These are phyloP conservation scores for Malassezia equina DNA, from an alignment of 1,284 basidiomycete species.

Conservation along the genomic window DNA sequence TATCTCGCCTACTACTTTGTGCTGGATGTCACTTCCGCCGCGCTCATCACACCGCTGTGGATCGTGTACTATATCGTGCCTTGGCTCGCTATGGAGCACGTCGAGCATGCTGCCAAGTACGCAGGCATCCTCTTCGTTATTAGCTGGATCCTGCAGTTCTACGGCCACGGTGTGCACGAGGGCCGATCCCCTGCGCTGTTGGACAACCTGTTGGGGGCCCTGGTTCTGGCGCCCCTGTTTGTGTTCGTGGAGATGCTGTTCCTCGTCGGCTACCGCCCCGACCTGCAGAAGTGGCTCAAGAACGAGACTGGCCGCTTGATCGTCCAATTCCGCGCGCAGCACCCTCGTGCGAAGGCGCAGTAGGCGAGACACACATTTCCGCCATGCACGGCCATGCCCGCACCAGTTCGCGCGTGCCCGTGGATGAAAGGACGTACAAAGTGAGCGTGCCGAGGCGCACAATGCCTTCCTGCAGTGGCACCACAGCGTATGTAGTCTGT, in stretches of 20 bases:
- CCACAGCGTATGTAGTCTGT: background rate
- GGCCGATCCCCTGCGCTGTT: conserved; percentile 33
- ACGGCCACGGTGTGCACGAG: conserved; percentile 38
- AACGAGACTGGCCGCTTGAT: conserved; percentile 29
- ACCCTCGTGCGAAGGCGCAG: background rate
- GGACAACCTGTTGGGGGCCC: conserved; percentile 33
- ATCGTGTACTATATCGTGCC: conserved; percentile 12
- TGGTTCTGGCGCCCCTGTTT: conserved; percentile 39
- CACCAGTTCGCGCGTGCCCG: background rate
- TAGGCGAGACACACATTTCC: background rate
- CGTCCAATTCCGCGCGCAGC: conserved; percentile 22
- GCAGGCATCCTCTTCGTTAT: conserved; percentile 20
- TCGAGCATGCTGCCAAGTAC: conserved; percentile 20
- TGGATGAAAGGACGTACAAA: background rate
- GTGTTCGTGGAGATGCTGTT: conserved; percentile 37
- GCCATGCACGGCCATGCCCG: background rate
- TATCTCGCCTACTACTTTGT: conserved; percentile 35
- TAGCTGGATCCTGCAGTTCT: conserved; percentile 37
- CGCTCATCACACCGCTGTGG: conserved; percentile 30
- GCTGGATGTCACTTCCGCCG: conserved; percentile 25
- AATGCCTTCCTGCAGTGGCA: background rate
- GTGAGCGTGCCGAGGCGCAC: background rate
- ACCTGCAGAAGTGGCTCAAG: conserved; percentile 35
- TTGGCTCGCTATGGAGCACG: conserved; percentile 19
- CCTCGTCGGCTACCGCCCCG: conserved; percentile 30